Evolutionary conservation across 164 flowering plant genomes (phyloP).

Genomic region (Houttuynia cordata): DNA sequence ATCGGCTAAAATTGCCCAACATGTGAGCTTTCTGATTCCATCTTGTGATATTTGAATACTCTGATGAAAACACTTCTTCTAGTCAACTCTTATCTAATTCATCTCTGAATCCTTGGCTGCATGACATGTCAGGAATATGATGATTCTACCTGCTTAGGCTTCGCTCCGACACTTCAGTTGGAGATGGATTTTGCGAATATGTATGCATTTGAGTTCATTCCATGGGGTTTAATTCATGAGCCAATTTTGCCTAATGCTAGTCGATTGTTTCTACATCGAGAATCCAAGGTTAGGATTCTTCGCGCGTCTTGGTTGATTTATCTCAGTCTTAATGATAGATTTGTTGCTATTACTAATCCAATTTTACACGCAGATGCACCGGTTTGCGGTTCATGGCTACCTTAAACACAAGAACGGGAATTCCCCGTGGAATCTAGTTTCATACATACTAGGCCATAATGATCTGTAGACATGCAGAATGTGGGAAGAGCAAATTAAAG

Average conservation of each 20-base stretch:
- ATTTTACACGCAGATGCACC: conserved; percentile 51
- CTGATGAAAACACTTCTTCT: too few relatives aligned
- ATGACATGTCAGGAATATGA: conserved; percentile 16
- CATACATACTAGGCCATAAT: conserved; percentile 60
- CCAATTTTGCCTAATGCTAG: conserved; percentile 23
- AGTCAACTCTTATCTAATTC: background rate
- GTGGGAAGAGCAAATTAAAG: conserved; percentile 50
- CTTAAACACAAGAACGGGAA: conserved; percentile 37
- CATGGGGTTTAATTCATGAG: conserved; percentile 42
- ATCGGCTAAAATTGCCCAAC: conserved; percentile 16
- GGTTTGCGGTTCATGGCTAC: conserved; percentile 59
- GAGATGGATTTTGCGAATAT: conserved; percentile 48
- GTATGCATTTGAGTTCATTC: conserved; percentile 54
- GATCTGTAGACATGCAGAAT: conserved; percentile 45
- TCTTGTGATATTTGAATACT: background rate
- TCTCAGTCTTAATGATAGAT: background rate
- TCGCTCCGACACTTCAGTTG: conserved; percentile 19
- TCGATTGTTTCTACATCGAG: conserved; percentile 19
- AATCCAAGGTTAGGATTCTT: conserved; percentile 36
- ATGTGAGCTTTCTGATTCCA: conserved; percentile 22
- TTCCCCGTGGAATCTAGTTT: conserved; percentile 35
- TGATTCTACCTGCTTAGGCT: conserved; percentile 35
- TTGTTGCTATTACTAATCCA: conserved; percentile 1
- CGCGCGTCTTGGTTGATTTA: background rate
- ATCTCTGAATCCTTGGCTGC: conserved; percentile 1